Conservation (phyloP, 768 basidiomycete species). For the Trametes punicea region DNA sequence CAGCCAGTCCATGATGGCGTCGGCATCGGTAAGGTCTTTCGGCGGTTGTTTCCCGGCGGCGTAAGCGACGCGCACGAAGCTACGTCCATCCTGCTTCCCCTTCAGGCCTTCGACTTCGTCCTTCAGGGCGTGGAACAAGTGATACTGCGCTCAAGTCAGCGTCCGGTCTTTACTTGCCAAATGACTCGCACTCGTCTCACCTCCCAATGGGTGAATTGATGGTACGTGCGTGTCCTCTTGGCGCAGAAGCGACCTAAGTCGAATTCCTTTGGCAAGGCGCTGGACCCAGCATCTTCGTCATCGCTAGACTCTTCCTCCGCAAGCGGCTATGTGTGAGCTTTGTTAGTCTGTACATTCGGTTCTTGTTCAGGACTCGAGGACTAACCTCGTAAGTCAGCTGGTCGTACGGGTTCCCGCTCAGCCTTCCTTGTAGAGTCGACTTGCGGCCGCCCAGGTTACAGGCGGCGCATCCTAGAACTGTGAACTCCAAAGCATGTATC, state of each 20-base stretch:
- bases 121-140: constrained; percentile 56
- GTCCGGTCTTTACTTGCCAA: not conserved
- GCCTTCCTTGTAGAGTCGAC: constrained; percentile 58
- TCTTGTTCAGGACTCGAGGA: not conserved
- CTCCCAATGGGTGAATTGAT: constrained; percentile 82
- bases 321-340: constrained; percentile 6
- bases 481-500: constrained; percentile 48
- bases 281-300: constrained; percentile 25
- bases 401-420: constrained; percentile 72
- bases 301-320: constrained; percentile 22
- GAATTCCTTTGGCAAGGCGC: constrained; percentile 37
- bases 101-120: constrained; percentile 58
- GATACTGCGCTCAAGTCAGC: constrained; percentile 41
- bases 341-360: too few species aligned
- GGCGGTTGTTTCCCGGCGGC: constrained; percentile 56
- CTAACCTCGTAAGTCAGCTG: constrained; percentile 61
- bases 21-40: constrained; percentile 65
- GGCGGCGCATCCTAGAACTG: constrained; percentile 72
- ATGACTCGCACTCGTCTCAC: constrained; percentile 33
- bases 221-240: constrained; percentile 60
- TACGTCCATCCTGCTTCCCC: constrained; percentile 32
- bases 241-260: constrained; percentile 82
- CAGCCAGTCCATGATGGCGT: constrained; percentile 79
- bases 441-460: constrained; percentile 72
- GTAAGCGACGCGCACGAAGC: constrained; percentile 59